Conservation (phyloP, 176 grass and related monocot species). For the Juncus effusus region DNA sequence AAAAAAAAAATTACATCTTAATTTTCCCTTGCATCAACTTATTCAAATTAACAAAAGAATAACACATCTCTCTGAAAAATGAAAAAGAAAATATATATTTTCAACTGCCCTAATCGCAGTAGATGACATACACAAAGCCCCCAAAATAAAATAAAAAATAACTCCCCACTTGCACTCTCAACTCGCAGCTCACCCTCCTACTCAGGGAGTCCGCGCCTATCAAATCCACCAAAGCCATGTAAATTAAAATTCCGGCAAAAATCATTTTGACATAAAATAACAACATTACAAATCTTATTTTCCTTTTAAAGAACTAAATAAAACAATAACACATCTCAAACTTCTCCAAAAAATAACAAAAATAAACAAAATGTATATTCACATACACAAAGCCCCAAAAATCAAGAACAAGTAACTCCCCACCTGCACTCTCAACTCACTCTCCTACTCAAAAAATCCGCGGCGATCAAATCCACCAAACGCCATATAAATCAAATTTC, state of each 20-base stretch:
- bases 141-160: conserved; percentile 53
- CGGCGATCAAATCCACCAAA: conserved; percentile 63
- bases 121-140: conserved; percentile 63
- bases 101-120: conserved; percentile 55
- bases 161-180: conserved; percentile 40
- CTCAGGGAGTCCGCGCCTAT: neutral
- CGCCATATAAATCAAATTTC: conserved; percentile 87
- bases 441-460: conserved; percentile 59
- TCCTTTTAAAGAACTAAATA: conserved; percentile 27
- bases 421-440: conserved; percentile 50
- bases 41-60: neutral
- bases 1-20: too few species aligned
- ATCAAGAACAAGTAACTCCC: conserved; percentile 53
- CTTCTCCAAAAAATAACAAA: too few species aligned
- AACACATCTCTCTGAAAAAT: too few species aligned
- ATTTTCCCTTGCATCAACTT: too few species aligned
- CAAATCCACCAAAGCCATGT: neutral
- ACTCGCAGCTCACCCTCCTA: neutral
- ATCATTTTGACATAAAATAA: conserved; percentile 7
- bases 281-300: too few species aligned
- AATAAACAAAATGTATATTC: too few species aligned
- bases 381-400: conserved; percentile 62
- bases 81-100: too few species aligned
- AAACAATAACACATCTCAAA: conserved; percentile 1
- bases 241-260: neutral